Conservation (phyloP, 2,329 filamentous ascomycete genomes). For the Aspergillus sp. region DNA sequence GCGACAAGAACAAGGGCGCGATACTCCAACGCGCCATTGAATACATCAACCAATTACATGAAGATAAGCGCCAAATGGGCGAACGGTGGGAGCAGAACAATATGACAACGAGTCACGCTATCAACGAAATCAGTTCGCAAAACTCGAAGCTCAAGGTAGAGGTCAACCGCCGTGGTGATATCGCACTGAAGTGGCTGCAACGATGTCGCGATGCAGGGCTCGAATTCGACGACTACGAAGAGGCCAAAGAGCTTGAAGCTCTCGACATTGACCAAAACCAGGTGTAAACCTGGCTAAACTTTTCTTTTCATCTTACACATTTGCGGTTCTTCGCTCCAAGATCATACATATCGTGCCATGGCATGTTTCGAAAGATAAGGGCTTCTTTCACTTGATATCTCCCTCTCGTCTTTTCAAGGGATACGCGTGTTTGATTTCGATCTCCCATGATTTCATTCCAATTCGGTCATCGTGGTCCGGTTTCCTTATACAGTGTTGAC, state of each 20-base stretch:
- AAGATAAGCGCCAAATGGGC: slow-evolving; percentile 45
- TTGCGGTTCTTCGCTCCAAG: neutral
- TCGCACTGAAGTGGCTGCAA: slow-evolving; percentile 47
- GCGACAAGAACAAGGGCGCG: slow-evolving; percentile 98
- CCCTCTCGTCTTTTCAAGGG: slow-evolving; percentile 12
- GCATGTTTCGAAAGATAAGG: slow-evolving; percentile 22
- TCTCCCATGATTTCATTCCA: slow-evolving; percentile 5
- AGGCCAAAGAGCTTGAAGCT: slow-evolving; percentile 41
- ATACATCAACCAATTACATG: slow-evolving; percentile 81
- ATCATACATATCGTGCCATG: slow-evolving; percentile 27
- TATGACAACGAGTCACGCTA: slow-evolving; percentile 46
- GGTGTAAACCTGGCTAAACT: slow-evolving; percentile 10
- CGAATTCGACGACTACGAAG: slow-evolving; percentile 50
- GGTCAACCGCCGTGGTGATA: slow-evolving; percentile 82
- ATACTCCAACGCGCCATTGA: slow-evolving; percentile 91
- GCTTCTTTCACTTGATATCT: slow-evolving; percentile 17
- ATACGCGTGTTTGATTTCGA: neutral
- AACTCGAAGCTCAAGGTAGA: slow-evolving; percentile 96
- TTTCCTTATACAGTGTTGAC: slow-evolving; percentile 9
- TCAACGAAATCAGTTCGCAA: slow-evolving; percentile 86
- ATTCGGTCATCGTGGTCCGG: slow-evolving; percentile 4
- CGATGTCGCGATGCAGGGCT: slow-evolving; percentile 49
- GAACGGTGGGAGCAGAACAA: slow-evolving; percentile 45
- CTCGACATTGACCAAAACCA: slow-evolving; percentile 36
- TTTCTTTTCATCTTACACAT: neutral